Conservation (phyloP, 1,139 yeast genomes). For the Yamadazyma conglobata region DNA sequence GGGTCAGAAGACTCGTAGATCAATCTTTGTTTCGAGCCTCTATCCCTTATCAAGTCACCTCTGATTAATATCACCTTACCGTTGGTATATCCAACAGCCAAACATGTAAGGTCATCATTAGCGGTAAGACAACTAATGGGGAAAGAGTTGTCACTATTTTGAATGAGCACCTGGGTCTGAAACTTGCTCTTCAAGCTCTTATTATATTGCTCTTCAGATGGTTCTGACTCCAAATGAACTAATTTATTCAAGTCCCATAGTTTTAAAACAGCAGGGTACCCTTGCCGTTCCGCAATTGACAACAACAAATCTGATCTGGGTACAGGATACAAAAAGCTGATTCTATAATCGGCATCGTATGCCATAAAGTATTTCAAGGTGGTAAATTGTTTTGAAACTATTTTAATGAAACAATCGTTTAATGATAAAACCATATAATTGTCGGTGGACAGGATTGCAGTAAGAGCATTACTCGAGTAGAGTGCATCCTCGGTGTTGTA, state of each 20-base stretch:
- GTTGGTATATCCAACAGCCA: slow-evolving; percentile 83
- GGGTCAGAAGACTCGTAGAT: slow-evolving; percentile 75
- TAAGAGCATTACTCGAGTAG: slow-evolving; percentile 75
- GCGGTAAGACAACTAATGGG: slow-evolving; percentile 69
- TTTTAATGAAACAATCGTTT: slow-evolving; percentile 50
- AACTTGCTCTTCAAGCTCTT: slow-evolving; percentile 32
- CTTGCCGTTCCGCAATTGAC: slow-evolving; percentile 73
- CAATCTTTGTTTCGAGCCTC: slow-evolving; percentile 85
- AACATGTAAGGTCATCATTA: slow-evolving; percentile 55
- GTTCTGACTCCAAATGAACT: slow-evolving; percentile 22
- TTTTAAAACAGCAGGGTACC: slow-evolving; percentile 62
- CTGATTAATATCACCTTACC: slow-evolving; percentile 80
- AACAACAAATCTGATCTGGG: slow-evolving; percentile 50
- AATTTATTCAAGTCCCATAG: slow-evolving; percentile 68
- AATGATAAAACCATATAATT: slow-evolving; percentile 59
- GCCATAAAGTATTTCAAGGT: slow-evolving; percentile 54
- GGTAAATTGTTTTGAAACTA: slow-evolving; percentile 49
- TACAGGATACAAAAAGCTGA: slow-evolving; percentile 53
- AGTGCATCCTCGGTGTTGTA: slow-evolving; percentile 59
- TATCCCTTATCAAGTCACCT: slow-evolving; percentile 83
- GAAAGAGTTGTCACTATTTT: slow-evolving; percentile 59
- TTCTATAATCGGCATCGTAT: slow-evolving; percentile 60
- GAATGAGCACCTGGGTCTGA: slow-evolving; percentile 31
- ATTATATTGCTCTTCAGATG: slow-evolving; percentile 31
- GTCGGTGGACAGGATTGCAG: slow-evolving; percentile 55